Conservation (phyloP, 805 yeast species). For the Wickerhamiella occidentalis region DNA sequence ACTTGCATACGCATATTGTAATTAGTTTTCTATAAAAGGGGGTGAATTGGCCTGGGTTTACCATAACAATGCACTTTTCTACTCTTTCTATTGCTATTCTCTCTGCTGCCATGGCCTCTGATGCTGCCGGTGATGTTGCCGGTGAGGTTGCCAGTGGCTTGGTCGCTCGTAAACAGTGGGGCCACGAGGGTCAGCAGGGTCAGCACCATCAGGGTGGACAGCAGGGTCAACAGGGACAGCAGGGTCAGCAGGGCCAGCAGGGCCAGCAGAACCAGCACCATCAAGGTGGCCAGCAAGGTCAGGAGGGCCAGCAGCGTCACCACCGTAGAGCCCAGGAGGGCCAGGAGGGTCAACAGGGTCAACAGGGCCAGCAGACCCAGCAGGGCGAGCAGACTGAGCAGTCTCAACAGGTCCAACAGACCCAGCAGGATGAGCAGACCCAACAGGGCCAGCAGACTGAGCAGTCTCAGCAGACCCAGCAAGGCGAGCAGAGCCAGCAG, state of each 20-base stretch:
- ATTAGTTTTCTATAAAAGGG: too few relatives aligned
- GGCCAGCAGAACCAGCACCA: too few relatives aligned
- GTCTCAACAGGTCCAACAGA: not conserved
- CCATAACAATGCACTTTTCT: not conserved
- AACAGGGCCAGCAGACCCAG: not conserved
- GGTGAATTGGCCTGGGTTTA: not conserved
- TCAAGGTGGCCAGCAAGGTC: too few relatives aligned
- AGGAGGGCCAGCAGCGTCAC: not conserved
- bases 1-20: not conserved
- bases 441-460: not conserved
- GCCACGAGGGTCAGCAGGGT: not conserved
- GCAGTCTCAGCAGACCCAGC: too few relatives aligned
- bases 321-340: not conserved
- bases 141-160: too few relatives aligned
- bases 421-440: not conserved
- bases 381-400: not conserved
- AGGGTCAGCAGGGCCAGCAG: too few relatives aligned
- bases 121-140: not conserved
- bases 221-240: too few relatives aligned
- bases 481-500: too few relatives aligned
- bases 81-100: not conserved
- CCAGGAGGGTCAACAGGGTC: not conserved
- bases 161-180: not conserved
- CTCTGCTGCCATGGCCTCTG: not conserved
- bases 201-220: constrained; percentile 1